Evolutionary conservation across 1,139 yeast genomes (phyloP), one percentile per base, ranked within the genome.

Genomic region (Tardiomyces blankii): DNA sequence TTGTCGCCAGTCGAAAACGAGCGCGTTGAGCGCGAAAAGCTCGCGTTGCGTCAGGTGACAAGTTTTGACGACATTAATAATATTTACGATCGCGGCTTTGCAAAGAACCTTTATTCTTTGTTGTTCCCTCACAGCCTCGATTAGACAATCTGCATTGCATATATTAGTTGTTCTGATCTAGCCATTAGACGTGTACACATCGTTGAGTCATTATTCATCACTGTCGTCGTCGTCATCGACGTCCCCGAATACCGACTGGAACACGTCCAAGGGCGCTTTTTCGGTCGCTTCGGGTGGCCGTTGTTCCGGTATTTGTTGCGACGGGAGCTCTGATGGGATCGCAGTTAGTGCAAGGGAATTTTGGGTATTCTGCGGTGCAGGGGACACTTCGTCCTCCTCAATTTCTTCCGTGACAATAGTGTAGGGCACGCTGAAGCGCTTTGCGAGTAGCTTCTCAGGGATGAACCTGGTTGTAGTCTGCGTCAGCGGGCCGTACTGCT

Each of bases 31-130:
- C 42, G 44, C 11, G 48, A 51, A 2, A 44, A 45, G 4, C 50
- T 58, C 16, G 43, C 33, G 2, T 48, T 75, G 40, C 50, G 41
- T 11, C 56, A 58, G 41, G 65, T 80, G 1, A 46, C 49, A 6
- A 64, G 68, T 13, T 70, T 77, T 51, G 68, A 65, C 1, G 80
- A 78, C 18, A 56, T 86, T 46, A 67, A 62, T 38, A 86, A 86
- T 55, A 67, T 81, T 7, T 85, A 86, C 60, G 95, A 86, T 56
- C 54, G 53, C 7, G 95, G 94, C 9, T 78, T 81, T 54, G 55
- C 65, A 62, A 48, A 52, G 0, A 82, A 83, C 55, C 49, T 78
- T 9, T 58, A 50, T 38, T 69, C 70, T 39, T 56, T 75, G 18
- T 30, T 70, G 23, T 60, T 63, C 39, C 56, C 57, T 8, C 41